phyloP scores from a whole-genome alignment of 108 stramenopile species.

The Nitzschia inconspicua region DNA sequence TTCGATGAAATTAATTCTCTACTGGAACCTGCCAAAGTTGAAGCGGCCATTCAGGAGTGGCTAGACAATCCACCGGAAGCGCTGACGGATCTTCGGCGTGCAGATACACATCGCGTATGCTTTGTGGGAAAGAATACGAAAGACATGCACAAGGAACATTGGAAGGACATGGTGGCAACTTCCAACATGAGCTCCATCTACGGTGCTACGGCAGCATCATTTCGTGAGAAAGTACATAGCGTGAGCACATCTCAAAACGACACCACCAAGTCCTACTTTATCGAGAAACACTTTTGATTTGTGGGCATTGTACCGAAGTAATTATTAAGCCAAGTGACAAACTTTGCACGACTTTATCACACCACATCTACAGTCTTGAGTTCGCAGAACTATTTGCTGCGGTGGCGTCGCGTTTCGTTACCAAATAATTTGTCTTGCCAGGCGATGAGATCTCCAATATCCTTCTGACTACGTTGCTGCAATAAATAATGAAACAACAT shows the following conservation, averaged over 20 bases:
- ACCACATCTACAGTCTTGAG: too few relatives aligned
- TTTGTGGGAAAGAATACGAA: conserved; percentile 78
- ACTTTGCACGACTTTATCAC: too few relatives aligned
- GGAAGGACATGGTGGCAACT: conserved; percentile 80
- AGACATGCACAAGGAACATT: conserved; percentile 47
- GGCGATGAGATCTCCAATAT: conserved; percentile 12
- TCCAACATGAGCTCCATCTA: conserved; percentile 10
- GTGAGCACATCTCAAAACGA: background rate
- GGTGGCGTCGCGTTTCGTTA: too few relatives aligned
- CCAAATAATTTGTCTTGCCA: background rate
- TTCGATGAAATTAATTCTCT: conserved; percentile 43
- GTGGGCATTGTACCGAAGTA: too few relatives aligned
- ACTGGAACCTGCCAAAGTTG: conserved; percentile 25
- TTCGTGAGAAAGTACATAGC: conserved; percentile 21
- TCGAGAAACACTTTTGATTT: too few relatives aligned
- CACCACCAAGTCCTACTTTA: too few relatives aligned
- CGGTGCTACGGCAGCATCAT: conserved; percentile 18
- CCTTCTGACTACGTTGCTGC: conserved; percentile 7
- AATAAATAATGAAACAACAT: conserved; percentile 34
- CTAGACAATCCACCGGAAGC: conserved; percentile 74
- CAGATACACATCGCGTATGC: conserved; percentile 70
- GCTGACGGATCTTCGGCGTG: conserved; percentile 78
- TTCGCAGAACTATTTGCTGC: too few relatives aligned
- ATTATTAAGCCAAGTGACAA: too few relatives aligned
- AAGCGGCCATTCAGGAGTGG: conserved; percentile 58